Percentiles rank a stretch among this genome's conserved stretches.
These are phyloP conservation scores for Skeletonema grethae DNA, from an alignment of 108 stramenopile genomes.

Conservation along the genomic window DNA sequence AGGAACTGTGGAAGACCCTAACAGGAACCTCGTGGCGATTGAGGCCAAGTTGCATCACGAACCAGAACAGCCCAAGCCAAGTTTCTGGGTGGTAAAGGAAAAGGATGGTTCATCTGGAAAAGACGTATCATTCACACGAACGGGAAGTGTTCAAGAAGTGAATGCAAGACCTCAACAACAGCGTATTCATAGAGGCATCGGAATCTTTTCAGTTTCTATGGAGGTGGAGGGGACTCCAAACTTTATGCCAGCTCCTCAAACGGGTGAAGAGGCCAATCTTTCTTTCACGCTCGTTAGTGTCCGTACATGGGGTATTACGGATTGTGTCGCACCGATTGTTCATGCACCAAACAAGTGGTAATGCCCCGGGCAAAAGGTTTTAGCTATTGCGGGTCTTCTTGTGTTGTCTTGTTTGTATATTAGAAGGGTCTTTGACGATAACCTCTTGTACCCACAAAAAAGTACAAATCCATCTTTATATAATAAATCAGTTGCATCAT, in stretches of 20 bases:
- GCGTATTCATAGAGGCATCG: not conserved
- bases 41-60: not conserved
- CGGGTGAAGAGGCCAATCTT: not conserved
- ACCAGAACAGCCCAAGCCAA: not conserved
- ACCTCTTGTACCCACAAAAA: too few relatives aligned
- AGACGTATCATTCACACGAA: not conserved
- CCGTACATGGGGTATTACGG: not conserved
- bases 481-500: too few relatives aligned
- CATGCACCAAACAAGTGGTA: too few relatives aligned
- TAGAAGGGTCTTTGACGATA: too few relatives aligned
- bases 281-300: not conserved
- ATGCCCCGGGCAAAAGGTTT: not conserved
- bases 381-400: too few relatives aligned
- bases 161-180: not conserved
- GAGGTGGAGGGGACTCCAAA: not conserved
- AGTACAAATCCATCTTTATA: too few relatives aligned
- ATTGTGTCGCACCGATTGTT: not conserved
- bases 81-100: not conserved
- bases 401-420: too few relatives aligned
- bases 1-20: not conserved
- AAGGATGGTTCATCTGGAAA: not conserved
- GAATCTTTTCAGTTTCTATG: not conserved
- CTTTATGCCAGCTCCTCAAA: not conserved
- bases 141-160: not conserved
- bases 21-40: not conserved